These are phyloP conservation scores for Croton laevigatus DNA, from an alignment of 441 rosid species.

Conservation along the genomic window DNA sequence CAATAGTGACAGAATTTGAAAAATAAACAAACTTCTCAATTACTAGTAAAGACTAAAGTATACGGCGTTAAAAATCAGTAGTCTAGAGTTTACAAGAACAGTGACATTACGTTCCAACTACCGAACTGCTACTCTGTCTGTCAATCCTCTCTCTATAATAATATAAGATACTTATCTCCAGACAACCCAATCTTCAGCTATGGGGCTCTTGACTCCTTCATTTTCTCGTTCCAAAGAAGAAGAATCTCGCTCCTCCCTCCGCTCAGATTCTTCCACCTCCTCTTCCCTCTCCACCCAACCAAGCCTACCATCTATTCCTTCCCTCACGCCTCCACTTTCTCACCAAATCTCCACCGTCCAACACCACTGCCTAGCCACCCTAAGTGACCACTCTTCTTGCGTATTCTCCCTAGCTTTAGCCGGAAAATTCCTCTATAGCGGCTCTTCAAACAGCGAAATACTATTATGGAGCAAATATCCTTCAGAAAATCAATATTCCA, in stretches of 20 bases:
- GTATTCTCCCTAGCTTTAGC: slow-evolving; percentile 51
- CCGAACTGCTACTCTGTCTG: too few species aligned
- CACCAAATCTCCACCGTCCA: slow-evolving; percentile 11
- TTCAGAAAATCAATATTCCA: slow-evolving; percentile 11
- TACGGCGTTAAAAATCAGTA: too few species aligned
- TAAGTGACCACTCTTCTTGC: slow-evolving; percentile 45
- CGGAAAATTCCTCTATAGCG: slow-evolving; percentile 40
- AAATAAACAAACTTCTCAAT: too few species aligned
- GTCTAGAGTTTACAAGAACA: too few species aligned
- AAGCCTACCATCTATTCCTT: slow-evolving; percentile 50
- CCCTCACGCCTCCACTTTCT: slow-evolving; percentile 29
- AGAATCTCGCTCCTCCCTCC: slow-evolving; percentile 21
- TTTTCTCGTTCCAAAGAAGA: neutral
- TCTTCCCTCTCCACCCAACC: slow-evolving; percentile 47
- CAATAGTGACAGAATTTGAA: too few species aligned
- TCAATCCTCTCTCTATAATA: too few species aligned
- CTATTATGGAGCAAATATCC: slow-evolving; percentile 42
- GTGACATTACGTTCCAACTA: too few species aligned
- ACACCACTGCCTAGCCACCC: slow-evolving; percentile 43
- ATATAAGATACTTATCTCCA: too few species aligned
- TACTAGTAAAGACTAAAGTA: too few species aligned
- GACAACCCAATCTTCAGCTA: too few species aligned
- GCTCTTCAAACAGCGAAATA: slow-evolving; percentile 51
- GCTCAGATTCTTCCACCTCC: slow-evolving; percentile 30
- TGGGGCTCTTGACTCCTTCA: neutral